phyloP scores from a whole-genome alignment of 192 early-diverging fungal species.

The Lobosporangium transversale region DNA sequence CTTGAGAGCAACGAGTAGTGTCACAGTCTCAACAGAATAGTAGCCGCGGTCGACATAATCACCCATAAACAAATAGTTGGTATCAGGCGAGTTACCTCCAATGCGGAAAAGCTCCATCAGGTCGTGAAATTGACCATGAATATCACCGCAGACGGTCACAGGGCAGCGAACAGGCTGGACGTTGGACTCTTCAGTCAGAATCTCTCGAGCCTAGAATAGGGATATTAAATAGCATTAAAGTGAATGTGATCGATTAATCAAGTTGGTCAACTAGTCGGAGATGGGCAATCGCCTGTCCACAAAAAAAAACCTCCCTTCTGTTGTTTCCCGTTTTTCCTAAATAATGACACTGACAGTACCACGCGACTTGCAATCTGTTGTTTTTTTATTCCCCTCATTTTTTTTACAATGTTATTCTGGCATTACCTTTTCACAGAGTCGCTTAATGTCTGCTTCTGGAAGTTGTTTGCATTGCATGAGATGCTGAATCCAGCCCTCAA shows the following conservation, averaged over 20 bases:
- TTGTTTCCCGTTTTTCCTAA: too few species aligned
- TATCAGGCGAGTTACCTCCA: constrained; percentile 95
- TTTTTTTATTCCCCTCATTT: too few species aligned
- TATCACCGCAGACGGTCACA: constrained; percentile 99
- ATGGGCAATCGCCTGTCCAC: too few species aligned
- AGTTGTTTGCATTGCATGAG: constrained; percentile 96
- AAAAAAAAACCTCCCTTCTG: too few species aligned
- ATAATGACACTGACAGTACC: too few species aligned
- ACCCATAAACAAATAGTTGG: constrained; percentile 99
- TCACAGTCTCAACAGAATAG: constrained; percentile 98
- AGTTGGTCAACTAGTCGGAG: too few species aligned
- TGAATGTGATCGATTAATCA: too few species aligned
- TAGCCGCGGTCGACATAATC: constrained; percentile 99
- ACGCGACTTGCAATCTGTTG: too few species aligned
- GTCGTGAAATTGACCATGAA: constrained; percentile 99
- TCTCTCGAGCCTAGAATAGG: constrained; percentile 86
- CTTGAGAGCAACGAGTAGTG: constrained; percentile 95
- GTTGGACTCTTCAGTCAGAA: constrained; percentile 95
- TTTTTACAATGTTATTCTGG: too few species aligned
- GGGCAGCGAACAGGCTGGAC: constrained; percentile 97
- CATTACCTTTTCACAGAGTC: constrained; percentile 95
- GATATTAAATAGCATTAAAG: not conserved
- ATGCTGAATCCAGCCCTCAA: constrained; percentile 93
- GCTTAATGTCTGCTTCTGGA: constrained; percentile 92
- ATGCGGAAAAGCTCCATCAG: constrained; percentile 96